Evolutionary conservation across 495 filamentous ascomycete species (phyloP), one percentile per base, ranked within the genome.

Genomic region (Elaphomyces granulatus): DNA sequence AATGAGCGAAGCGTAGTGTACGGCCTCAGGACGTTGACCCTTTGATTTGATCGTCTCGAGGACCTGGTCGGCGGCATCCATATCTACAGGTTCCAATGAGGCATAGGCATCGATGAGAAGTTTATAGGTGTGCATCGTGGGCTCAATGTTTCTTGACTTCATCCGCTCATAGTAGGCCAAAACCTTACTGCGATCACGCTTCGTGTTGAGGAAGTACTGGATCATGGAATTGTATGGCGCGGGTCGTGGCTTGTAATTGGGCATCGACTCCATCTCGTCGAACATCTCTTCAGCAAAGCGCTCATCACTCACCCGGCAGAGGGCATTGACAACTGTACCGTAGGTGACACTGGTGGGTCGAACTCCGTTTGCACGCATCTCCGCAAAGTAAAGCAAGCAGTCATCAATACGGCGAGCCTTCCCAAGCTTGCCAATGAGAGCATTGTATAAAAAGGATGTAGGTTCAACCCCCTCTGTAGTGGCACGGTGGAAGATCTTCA

Each of bases 191-290:
- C 86, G 83, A 58, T 98, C 92, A 14, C 87, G 80, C 72, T 96
- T 95, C 19, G 92, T 95, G 50, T 80, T 87, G 43, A 95, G 74
- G 75, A 96, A 98, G 69, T 93, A 96, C 59, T 98, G 90, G 72
- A 98, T 98, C 74, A 98, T 78, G 54, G 83, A 88, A 66, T 98
- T 95, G 70, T 98, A 98, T 3, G 90, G 90, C 8, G 90, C 90
- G 2, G 92, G 83, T 4, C 90, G 77, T 31, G 90, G 84, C 67
- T 96, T 94, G 76, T 96, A 98, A 66, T 96, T 96, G 30, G 87
- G 83, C 83, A 93, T 93, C 30, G 77, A 77, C 66, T 98, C 90
- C 90, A 98, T 98, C 66, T 98, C 92, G 49, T 95, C 84, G 56
- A 98, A 96, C 49, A 96, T 78, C 59, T 98, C 83, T 52, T 95